A percentile compares a stretch with the other conserved stretches of the same genome.
These are phyloP conservation scores for Zymoseptoria pseudotritici DNA, from an alignment of 2,329 filamentous ascomycete species.

Conservation along the genomic window DNA sequence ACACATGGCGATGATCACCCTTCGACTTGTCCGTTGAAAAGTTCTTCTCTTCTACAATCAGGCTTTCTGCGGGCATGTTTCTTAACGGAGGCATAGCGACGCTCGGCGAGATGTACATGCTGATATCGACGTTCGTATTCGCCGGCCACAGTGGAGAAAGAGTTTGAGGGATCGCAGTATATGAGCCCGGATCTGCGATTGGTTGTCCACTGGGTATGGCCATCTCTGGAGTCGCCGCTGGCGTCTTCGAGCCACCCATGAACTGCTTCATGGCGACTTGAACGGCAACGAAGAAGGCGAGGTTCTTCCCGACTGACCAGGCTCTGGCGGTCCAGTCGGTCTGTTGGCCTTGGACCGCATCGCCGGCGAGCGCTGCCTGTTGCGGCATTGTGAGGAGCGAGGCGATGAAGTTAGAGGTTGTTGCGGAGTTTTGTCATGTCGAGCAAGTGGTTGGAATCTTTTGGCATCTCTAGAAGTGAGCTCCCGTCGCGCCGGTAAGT, in stretches of 20 bases:
- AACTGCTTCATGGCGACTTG: constrained; percentile 53
- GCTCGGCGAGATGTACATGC: constrained; percentile 74
- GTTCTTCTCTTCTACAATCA: constrained; percentile 71
- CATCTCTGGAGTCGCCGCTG: constrained; percentile 12
- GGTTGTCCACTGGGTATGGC: constrained; percentile 16
- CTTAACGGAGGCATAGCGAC: constrained; percentile 61
- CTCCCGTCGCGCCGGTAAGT: neutral
- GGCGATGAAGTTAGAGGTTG: neutral
- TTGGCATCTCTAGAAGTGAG: neutral
- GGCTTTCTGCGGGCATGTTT: constrained; percentile 55
- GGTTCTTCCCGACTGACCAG: constrained; percentile 42
- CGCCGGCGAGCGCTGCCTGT: constrained; percentile 2
- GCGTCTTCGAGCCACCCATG: constrained; percentile 33
- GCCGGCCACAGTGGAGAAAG: constrained; percentile 83
- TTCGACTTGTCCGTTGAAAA: constrained; percentile 52
- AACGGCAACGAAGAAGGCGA: constrained; percentile 52
- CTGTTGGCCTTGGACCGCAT: constrained; percentile 3
- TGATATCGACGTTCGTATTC: constrained; percentile 71
- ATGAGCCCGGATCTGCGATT: constrained; percentile 40
- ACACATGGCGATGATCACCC: constrained; percentile 68
- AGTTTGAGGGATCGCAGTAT: constrained; percentile 58
- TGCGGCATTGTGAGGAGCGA: constrained; percentile 3
- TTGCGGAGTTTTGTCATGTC: neutral
- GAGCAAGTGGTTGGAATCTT: neutral
- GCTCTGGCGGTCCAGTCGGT: constrained; percentile 20